Base-by-base conservation (phyloP, 768 basidiomycete genomes). In the Calvatia gigantea region DNA sequence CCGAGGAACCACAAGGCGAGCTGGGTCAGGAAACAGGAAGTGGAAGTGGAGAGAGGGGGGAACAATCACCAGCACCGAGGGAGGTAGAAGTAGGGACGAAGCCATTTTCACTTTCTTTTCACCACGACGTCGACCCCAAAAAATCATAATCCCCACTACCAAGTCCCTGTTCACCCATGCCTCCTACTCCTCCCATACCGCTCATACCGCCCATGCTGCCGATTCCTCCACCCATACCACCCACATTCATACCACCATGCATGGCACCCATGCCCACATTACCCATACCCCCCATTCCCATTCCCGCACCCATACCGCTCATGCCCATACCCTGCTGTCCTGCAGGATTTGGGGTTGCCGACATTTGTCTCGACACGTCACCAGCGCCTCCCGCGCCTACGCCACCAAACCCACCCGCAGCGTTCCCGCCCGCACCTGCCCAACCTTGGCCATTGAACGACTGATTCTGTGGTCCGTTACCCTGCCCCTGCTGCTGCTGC, bases 401-500 rank as follows among this genome's bases (percentile, higher is more conserved):
- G 9, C 39, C 39, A 51, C 50, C 50, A 25, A 21, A 38, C 12
- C 50, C 48, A 23, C 25, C 28, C 29, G 27, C 38, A 51, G 38
- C 54, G 12, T 35, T 45, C 28, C 43, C 44, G 4, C 53, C 52
- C 7, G 17, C 32, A 14, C 54, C 54, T 29, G 45, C 45, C 54
- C 47, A 47, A 17, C 45, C 35, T 28, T 55, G 54, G 6, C 45
- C 46, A 23, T 55, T 55, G 23, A 55, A 55, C 54, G 41, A 49
- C 21, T 45, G 56, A 28, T 59, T 60, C 61, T 68, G 65, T 57
- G 62, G 62, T 61, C 64, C 49, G 11, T 54, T 69, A 28, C 60
- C 61, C 58, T 67, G 69, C 56, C 64, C 64, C 38, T 65, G 65
- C 31, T 69, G 65, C 47, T 68, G 63, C 59, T 67, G 65, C 41